These are phyloP conservation scores for Colletotrichum karsti DNA, from an alignment of 2,329 filamentous ascomycete species.

Conservation along the genomic window DNA sequence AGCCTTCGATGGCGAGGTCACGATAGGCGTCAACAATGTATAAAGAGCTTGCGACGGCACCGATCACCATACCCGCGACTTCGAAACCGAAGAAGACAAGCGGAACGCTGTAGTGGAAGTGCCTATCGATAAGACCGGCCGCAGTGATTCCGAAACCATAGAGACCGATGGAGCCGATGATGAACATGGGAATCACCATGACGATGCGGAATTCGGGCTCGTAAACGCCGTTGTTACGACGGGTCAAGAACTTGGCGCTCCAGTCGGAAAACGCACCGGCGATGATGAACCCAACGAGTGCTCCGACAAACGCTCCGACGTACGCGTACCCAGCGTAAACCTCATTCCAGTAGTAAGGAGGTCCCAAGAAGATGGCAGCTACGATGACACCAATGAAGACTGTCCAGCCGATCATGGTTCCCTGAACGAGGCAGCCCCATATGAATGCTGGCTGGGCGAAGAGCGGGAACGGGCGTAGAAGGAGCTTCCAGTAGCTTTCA, in stretches of 20 bases:
- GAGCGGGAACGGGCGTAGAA: slow-evolving; percentile 81
- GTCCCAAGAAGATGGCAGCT: slow-evolving; percentile 82
- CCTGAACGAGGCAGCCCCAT: slow-evolving; percentile 83
- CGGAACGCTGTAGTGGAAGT: slow-evolving; percentile 77
- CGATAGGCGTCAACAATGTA: slow-evolving; percentile 95
- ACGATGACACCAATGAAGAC: slow-evolving; percentile 89
- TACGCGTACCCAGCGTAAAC: slow-evolving; percentile 88
- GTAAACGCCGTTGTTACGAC: slow-evolving; percentile 80
- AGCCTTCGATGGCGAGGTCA: slow-evolving; percentile 85
- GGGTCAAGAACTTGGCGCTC: slow-evolving; percentile 75
- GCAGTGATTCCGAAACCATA: slow-evolving; percentile 86
- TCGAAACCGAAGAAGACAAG: slow-evolving; percentile 86
- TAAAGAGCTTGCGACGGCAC: slow-evolving; percentile 83
- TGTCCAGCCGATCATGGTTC: slow-evolving; percentile 93
- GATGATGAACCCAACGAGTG: slow-evolving; percentile 79
- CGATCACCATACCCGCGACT: slow-evolving; percentile 91
- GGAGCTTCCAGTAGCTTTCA: slow-evolving; percentile 72
- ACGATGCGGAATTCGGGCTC: slow-evolving; percentile 92
- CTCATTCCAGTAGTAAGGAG: slow-evolving; percentile 83
- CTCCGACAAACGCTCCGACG: slow-evolving; percentile 85
- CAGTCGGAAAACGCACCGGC: slow-evolving; percentile 79
- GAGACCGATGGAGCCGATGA: slow-evolving; percentile 80
- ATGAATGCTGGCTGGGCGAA: slow-evolving; percentile 86
- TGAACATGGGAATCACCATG: slow-evolving; percentile 82
- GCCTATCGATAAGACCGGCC: slow-evolving; percentile 58